phyloP scores from a whole-genome alignment of 192 early-diverging fungal species.

The Jimgerdemannia flammicorona region DNA sequence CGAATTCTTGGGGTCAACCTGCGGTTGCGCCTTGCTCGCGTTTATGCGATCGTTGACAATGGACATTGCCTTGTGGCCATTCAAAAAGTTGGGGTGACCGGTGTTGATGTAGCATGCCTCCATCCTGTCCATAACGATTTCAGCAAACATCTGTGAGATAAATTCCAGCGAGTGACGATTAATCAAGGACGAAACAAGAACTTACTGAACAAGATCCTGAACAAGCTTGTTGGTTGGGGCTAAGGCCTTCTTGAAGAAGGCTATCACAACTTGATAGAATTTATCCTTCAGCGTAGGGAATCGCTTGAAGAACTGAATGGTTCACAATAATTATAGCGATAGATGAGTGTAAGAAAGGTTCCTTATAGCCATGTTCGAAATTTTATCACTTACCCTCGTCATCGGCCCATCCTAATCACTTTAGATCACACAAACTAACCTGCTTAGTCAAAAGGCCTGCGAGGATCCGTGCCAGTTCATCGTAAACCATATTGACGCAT shows the following conservation, averaged over 20 bases:
- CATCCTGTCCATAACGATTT: constrained; percentile 49
- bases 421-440: constrained; percentile 27
- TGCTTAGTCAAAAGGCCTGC: constrained; percentile 89
- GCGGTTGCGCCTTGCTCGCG: constrained; percentile 54
- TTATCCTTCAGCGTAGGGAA: constrained; percentile 94
- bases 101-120: constrained; percentile 99
- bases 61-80: constrained; percentile 92
- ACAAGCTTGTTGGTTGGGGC: constrained; percentile 94
- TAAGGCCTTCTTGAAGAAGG: constrained; percentile 90
- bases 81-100: constrained; percentile 97
- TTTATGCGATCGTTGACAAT: constrained; percentile 86
- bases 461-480: constrained; percentile 95
- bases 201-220: constrained; percentile 80
- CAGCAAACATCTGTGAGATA: neutral
- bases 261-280: constrained; percentile 91
- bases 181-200: constrained; percentile 21
- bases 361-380: no score
- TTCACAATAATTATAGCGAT: neutral
- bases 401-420: neutral
- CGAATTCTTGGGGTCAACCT: constrained; percentile 28
- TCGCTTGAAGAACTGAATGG: constrained; percentile 77
- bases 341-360: neutral
- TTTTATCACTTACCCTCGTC: no score
- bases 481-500: constrained; percentile 94
- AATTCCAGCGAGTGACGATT: neutral